These are phyloP conservation scores for Ambrosia hybrid DNA, from an alignment of 140 eudicot genomes.

Conservation along the genomic window DNA sequence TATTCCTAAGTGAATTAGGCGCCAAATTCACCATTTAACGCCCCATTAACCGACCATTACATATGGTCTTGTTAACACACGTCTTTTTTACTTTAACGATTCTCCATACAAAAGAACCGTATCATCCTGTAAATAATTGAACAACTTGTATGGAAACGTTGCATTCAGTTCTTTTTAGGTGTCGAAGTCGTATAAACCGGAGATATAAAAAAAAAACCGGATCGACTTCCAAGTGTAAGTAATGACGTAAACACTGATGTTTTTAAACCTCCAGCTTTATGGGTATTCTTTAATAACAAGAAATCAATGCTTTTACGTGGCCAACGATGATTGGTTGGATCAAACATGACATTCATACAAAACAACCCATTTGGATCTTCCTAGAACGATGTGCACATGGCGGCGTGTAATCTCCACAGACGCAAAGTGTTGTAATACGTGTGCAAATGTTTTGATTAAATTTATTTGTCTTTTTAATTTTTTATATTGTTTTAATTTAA, in stretches of 20 bases:
- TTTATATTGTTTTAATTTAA: neutral
- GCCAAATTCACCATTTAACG: no score
- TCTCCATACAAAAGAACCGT: neutral
- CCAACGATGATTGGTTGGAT: neutral
- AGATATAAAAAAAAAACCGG: neutral
- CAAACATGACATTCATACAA: conserved; percentile 10
- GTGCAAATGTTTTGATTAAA: conserved; percentile 11
- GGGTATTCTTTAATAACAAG: conserved; percentile 28
- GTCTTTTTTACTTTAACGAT: no score
- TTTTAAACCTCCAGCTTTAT: conserved; percentile 13
- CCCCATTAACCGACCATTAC: no score
- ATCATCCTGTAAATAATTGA: neutral
- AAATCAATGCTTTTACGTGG: conserved; percentile 9
- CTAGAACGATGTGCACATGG: conserved; percentile 39
- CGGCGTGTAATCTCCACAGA: conserved; percentile 13
- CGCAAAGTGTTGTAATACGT: conserved; percentile 29
- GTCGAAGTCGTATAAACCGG: conserved; percentile 21
- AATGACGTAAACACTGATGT: conserved; percentile 28
- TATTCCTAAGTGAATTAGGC: no score
- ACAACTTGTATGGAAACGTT: neutral
- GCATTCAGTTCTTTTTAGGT: conserved; percentile 16
- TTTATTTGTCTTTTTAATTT: conserved; percentile 16
- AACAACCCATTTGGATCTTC: conserved; percentile 33
- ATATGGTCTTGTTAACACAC: no score
- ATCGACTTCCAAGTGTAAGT: conserved; percentile 29